phyloP scores from a whole-genome alignment of 2,329 filamentous ascomycete genomes.

The Hymenoscyphus fructigenus region DNA sequence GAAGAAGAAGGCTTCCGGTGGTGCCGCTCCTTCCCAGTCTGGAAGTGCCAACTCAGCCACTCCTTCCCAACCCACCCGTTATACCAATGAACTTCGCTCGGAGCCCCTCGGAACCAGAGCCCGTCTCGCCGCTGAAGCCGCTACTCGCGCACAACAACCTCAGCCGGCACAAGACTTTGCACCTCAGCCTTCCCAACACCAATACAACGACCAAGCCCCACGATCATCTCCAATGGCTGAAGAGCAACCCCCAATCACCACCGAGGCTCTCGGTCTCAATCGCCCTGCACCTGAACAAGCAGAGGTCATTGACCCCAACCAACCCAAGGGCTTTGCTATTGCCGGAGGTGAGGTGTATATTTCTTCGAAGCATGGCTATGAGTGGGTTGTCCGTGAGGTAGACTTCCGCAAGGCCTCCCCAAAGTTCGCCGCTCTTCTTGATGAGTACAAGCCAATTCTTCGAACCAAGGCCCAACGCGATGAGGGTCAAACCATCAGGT shows the following conservation, averaged over 20 bases:
- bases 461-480: constrained; percentile 20
- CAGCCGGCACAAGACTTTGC: no score
- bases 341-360: constrained; percentile 32
- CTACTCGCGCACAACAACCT: no score
- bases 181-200: no score
- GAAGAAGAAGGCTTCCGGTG: no score
- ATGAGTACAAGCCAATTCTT: constrained; percentile 5
- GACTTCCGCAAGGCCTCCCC: constrained; percentile 20
- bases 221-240: no score
- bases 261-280: no score
- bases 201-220: no score
- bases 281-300: background rate
- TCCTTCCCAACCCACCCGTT: background rate
- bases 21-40: background rate
- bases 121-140: background rate
- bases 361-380: constrained; percentile 23
- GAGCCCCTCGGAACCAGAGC: background rate
- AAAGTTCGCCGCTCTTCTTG: constrained; percentile 12
- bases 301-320: background rate
- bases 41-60: no score
- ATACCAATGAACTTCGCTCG: background rate
- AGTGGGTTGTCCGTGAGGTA: constrained; percentile 30
- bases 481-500: constrained; percentile 23
- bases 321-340: constrained; percentile 15
- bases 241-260: no score